Percentiles rank a stretch among this genome's conserved stretches.
phyloP scores from a whole-genome alignment of 208 protist genomes.

The Porcisia hertigi region DNA sequence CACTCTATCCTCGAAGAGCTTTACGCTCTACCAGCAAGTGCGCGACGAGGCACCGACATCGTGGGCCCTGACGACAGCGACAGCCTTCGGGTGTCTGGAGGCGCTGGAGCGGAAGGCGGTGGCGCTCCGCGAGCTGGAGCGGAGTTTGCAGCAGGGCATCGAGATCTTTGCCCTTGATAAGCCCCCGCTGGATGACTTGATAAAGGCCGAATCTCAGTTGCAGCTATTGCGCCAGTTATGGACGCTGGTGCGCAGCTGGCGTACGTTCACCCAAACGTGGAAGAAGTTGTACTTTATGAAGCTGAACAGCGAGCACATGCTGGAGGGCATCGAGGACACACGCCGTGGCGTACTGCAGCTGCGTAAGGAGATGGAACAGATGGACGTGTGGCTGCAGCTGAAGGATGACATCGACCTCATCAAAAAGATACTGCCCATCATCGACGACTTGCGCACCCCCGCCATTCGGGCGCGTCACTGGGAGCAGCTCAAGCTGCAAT shows the following conservation, averaged over 20 bases:
- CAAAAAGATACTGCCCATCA: slow-evolving; percentile 95
- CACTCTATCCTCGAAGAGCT: slow-evolving; percentile 81
- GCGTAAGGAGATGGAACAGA: slow-evolving; percentile 91
- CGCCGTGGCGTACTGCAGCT: slow-evolving; percentile 84
- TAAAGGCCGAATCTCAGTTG: slow-evolving; percentile 80
- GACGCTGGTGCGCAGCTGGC: slow-evolving; percentile 93
- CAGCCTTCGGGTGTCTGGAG: slow-evolving; percentile 86
- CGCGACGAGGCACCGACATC: slow-evolving; percentile 81
- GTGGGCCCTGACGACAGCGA: slow-evolving; percentile 58
- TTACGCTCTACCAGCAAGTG: slow-evolving; percentile 84
- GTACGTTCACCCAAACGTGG: slow-evolving; percentile 84
- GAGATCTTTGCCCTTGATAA: slow-evolving; percentile 96
- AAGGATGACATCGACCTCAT: slow-evolving; percentile 96
- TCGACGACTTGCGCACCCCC: slow-evolving; percentile 95
- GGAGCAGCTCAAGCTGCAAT: slow-evolving; percentile 92
- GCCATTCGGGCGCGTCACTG: slow-evolving; percentile 94
- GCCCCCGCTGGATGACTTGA: slow-evolving; percentile 91
- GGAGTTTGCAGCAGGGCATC: slow-evolving; percentile 91
- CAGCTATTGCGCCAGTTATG: slow-evolving; percentile 91
- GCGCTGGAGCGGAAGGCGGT: slow-evolving; percentile 75
- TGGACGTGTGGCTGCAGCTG: slow-evolving; percentile 92
- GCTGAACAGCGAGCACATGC: slow-evolving; percentile 93
- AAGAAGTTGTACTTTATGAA: slow-evolving; percentile 89
- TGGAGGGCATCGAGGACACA: slow-evolving; percentile 86
- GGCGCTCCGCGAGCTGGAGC: slow-evolving; percentile 67